phyloP scores from a whole-genome alignment of 768 basidiomycete species.

The Psilocybe cubensis region DNA sequence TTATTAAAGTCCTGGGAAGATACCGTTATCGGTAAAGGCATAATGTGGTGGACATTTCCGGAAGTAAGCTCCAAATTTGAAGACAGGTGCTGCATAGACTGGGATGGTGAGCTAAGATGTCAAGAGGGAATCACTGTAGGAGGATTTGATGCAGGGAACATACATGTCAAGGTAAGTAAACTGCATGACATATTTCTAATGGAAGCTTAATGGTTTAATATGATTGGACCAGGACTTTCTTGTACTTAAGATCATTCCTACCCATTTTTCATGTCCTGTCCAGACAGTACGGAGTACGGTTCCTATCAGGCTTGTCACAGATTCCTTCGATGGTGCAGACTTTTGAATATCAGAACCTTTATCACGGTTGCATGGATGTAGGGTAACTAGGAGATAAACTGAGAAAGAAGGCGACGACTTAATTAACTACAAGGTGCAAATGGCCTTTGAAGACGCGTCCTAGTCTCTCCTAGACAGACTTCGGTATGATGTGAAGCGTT shows the following conservation, averaged over 20 bases:
- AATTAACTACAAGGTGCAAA: no score
- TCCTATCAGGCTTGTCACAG: conserved; percentile 62
- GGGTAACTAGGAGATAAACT: no score
- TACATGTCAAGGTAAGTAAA: conserved; percentile 44
- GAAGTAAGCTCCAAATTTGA: conserved; percentile 24
- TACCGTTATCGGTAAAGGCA: conserved; percentile 49
- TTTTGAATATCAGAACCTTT: no score
- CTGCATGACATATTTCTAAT: neutral
- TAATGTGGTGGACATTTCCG: conserved; percentile 48
- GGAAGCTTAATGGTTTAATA: neutral
- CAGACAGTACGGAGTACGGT: conserved; percentile 45
- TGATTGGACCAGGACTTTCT: conserved; percentile 55
- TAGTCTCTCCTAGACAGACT: no score
- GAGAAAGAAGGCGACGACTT: no score
- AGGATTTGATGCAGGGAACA: conserved; percentile 48
- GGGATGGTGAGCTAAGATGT: conserved; percentile 55
- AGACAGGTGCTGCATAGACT: conserved; percentile 52
- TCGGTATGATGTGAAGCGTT: no score
- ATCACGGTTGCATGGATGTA: no score
- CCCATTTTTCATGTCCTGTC: conserved; percentile 36
- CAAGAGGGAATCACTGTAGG: conserved; percentile 42
- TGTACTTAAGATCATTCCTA: conserved; percentile 48
- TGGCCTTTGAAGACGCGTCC: no score
- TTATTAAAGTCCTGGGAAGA: conserved; percentile 42
- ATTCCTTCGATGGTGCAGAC: conserved; percentile 42